Evolutionary conservation across 129 eudicot species (phyloP), one percentile per base, ranked within the genome.

Genomic region (Silybum marianum): DNA sequence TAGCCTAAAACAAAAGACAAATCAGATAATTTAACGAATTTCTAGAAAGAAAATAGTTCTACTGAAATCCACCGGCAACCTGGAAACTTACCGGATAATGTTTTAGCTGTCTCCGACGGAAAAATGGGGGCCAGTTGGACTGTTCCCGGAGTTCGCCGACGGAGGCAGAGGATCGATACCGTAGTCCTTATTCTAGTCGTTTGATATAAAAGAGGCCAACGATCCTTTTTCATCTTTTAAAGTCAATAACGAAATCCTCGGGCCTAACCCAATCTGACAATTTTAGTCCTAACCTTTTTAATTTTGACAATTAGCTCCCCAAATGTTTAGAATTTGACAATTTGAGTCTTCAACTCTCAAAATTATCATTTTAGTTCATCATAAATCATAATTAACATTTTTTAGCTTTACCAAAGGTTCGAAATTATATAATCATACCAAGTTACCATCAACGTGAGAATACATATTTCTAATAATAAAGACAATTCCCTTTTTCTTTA

Each of bases 31-130:
- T 30, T 18, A 63, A 11, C n/a, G 74, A 39, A 63, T 3, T 62
- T 3, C 26, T 30, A 40, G 58, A 66, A 38, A 25, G 40, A 34
- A 34, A 11, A 21, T 7, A 10, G 16, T 9, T 22, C 6, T 19
- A 22, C 32, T 2, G 82, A 68, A 44, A 69, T n/a, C 9, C 19
- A 72, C 22, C 42, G 46, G 40, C 18, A 23, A 80, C 21, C n/a
- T 26, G 34, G 67, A 81, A 67, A 81, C 80, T 68, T 82, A 82
- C 84, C 40, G 46, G 71, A 19, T 9, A 74, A 66, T 7, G 26
- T 9, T 80, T 28, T 2, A 74, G 48, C 69, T 0, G 10, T 73
- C 8, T 54, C 24, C 69, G 23, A 32, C 28, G 11, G 28, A 12
- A 0, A 36, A 14, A 62, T 7, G 69, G 69, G 1, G 24, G 44